phyloP scores from a whole-genome alignment of 2,329 filamentous ascomycete genomes.

The Thielaviopsis cerberus region DNA sequence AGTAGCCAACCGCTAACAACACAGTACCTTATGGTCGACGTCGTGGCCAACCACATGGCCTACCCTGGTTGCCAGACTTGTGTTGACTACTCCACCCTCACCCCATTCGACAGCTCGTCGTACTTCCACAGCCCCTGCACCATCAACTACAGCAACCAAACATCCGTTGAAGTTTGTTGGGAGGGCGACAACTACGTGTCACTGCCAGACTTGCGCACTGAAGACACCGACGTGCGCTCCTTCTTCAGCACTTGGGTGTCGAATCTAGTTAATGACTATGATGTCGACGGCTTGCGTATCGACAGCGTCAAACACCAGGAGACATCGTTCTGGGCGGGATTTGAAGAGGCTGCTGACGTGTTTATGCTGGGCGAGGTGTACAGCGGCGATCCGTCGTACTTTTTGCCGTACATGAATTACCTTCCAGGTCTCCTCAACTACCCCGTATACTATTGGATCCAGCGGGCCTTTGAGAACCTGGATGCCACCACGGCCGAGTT shows the following conservation, averaged over 20 bases:
- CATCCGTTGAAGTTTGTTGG: constrained; percentile 27
- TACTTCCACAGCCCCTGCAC: constrained; percentile 39
- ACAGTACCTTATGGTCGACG: constrained; percentile 35
- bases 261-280: constrained; percentile 52
- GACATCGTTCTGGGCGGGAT: constrained; percentile 29
- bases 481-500: constrained; percentile 21
- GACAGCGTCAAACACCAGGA: constrained; percentile 51
- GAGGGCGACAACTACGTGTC: constrained; percentile 27
- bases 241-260: constrained; percentile 46
- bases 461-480: constrained; percentile 10
- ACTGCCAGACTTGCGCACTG: constrained; percentile 58
- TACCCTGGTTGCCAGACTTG: constrained; percentile 24
- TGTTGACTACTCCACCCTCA: constrained; percentile 35
- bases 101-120: constrained; percentile 33
- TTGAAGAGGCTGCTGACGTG: constrained; percentile 37
- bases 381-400: constrained; percentile 32
- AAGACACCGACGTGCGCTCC: constrained; percentile 46
- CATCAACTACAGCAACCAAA: constrained; percentile 29
- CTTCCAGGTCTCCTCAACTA: constrained; percentile 32
- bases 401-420: constrained; percentile 35
- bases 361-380: constrained; percentile 48
- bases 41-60: constrained; percentile 34
- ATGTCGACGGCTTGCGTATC: constrained; percentile 48
- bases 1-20: background rate
- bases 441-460: constrained; percentile 13